A percentile compares a stretch with the other conserved stretches of the same genome.
phyloP scores from a whole-genome alignment of 257 asterid genomes.

The Scutellaria baicalensis region DNA sequence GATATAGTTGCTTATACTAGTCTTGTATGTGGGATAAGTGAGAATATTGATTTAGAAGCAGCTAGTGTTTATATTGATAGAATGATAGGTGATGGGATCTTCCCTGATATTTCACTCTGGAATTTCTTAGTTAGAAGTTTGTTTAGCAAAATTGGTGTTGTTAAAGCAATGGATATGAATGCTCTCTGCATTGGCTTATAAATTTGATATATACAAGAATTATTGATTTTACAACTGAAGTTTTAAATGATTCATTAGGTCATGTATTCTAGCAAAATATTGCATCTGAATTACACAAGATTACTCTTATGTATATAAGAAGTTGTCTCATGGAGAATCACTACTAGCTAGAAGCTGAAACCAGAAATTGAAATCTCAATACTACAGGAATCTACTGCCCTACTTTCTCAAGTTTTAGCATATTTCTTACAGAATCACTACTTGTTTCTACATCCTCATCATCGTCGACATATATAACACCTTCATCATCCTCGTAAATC shows the following conservation, averaged over 20 bases:
- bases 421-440: conserved; percentile 6
- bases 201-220: background rate
- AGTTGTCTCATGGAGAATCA: background rate
- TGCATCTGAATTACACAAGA: too few species aligned
- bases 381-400: conserved; percentile 4
- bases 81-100: conserved; percentile 62
- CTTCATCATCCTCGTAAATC: conserved; percentile 26
- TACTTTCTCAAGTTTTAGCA: conserved; percentile 14
- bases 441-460: background rate
- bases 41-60: conserved; percentile 36
- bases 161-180: conserved; percentile 29
- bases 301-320: background rate
- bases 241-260: too few species aligned
- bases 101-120: conserved; percentile 61
- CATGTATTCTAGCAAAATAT: too few species aligned
- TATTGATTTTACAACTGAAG: too few species aligned
- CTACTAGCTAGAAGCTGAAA: background rate
- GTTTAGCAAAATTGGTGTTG: conserved; percentile 41
- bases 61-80: conserved; percentile 37
- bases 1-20: conserved; percentile 55
- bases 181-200: conserved; percentile 19
- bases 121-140: conserved; percentile 54
- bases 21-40: conserved; percentile 46
- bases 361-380: background rate
- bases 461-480: conserved; percentile 29